Evolutionary conservation across 2,329 filamentous ascomycete species (phyloP).

Genomic region (Hypoxylon sp.): DNA sequence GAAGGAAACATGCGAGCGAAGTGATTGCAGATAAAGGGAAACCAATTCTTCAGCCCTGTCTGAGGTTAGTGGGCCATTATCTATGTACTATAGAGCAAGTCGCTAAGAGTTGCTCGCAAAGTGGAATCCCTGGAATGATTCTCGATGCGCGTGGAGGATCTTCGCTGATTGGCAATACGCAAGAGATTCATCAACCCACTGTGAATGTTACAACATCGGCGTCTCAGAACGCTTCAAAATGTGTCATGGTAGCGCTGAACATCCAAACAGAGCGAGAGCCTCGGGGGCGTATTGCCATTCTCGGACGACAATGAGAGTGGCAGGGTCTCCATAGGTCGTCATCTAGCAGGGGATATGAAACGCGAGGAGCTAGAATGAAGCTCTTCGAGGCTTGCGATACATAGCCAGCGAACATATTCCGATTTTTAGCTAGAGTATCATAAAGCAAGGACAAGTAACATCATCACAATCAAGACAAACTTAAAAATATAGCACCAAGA

Average conservation of each 20-base stretch:
- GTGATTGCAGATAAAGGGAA: conserved; percentile 23
- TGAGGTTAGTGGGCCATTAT: conserved; percentile 25
- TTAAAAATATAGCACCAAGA: neutral
- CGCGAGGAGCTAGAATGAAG: conserved; percentile 23
- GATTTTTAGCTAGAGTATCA: neutral
- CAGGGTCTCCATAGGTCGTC: conserved; percentile 15
- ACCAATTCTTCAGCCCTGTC: conserved; percentile 24
- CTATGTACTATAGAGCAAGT: conserved; percentile 26
- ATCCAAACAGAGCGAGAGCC: conserved; percentile 39
- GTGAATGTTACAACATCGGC: conserved; percentile 42
- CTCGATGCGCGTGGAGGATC: conserved; percentile 40
- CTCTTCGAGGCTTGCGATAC: conserved; percentile 1
- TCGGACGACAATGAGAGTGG: conserved; percentile 28
- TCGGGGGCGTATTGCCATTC: conserved; percentile 37
- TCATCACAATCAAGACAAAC: neutral
- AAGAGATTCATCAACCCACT: conserved; percentile 32
- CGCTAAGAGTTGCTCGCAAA: conserved; percentile 42
- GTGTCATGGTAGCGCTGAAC: conserved; percentile 46
- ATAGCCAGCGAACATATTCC: neutral
- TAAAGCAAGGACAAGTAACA: neutral
- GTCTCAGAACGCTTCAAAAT: conserved; percentile 47
- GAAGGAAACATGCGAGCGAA: conserved; percentile 27
- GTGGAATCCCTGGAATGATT: conserved; percentile 34
- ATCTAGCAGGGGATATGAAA: conserved; percentile 37
- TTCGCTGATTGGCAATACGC: conserved; percentile 31